Conservation (phyloP, 2,329 filamentous ascomycete genomes). For the Geosmithia morbida region DNA sequence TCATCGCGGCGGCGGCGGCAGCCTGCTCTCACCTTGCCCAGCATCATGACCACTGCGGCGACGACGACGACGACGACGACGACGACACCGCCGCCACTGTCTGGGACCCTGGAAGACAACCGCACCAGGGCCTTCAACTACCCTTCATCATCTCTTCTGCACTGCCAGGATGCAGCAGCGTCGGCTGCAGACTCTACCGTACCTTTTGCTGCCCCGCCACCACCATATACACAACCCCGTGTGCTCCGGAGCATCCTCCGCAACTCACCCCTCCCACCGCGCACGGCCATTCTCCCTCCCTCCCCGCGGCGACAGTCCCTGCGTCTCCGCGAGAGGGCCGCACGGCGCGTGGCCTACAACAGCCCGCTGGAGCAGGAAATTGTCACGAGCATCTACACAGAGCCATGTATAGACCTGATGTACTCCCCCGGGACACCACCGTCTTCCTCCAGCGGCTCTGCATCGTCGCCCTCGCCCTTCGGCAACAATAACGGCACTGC, state of each 20-base stretch:
- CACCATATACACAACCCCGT: conserved; percentile 41
- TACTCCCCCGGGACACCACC: conserved; percentile 38
- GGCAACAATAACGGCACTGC: too few species aligned
- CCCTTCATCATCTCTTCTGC: conserved; percentile 8
- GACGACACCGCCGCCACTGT: conserved; percentile 37
- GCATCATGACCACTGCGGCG: conserved; percentile 39
- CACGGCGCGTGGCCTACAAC: conserved; percentile 45
- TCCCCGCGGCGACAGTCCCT: conserved; percentile 39
- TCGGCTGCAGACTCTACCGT: conserved; percentile 10
- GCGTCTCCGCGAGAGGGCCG: conserved; percentile 37
- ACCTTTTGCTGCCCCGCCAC: not conserved
- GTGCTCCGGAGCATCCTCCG: conserved; percentile 49
- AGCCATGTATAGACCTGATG: conserved; percentile 42
- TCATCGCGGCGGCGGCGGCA: conserved; percentile 29
- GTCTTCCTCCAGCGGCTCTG: conserved; percentile 26
- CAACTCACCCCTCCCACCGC: conserved; percentile 47
- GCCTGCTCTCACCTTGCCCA: conserved; percentile 33
- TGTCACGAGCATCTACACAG: conserved; percentile 45
- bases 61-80: too few species aligned
- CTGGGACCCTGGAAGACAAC: conserved; percentile 32
- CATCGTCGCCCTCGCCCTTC: conserved; percentile 10
- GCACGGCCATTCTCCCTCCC: conserved; percentile 30
- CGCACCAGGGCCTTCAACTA: conserved; percentile 30
- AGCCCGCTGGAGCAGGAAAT: conserved; percentile 50
- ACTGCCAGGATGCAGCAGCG: not conserved